Conservation (phyloP, 345 rosid genomes). For the Xanthoceras sorbifolium region DNA sequence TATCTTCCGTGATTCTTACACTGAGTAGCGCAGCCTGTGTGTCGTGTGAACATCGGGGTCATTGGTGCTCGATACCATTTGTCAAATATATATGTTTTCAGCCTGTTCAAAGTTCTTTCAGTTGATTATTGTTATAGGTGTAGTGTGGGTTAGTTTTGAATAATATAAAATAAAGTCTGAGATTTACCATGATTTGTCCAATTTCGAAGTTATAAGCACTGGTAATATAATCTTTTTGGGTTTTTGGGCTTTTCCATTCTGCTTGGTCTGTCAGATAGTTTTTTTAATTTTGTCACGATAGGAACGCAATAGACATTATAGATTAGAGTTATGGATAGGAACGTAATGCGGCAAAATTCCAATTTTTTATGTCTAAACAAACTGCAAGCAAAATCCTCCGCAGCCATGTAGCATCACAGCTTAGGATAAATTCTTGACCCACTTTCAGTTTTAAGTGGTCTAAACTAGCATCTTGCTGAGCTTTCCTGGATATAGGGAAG, state of each 20-base stretch:
- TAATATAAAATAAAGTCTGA: background rate
- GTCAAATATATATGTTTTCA: background rate
- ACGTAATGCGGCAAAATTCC: background rate
- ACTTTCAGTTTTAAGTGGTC: background rate
- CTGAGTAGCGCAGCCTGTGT: background rate
- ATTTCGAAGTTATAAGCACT: background rate
- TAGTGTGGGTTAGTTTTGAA: background rate
- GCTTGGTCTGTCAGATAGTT: background rate
- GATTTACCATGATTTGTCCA: background rate
- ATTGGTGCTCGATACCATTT: background rate
- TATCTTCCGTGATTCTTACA: background rate
- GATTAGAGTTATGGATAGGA: background rate
- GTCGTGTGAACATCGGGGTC: background rate
- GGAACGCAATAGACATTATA: background rate
- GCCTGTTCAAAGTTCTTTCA: constrained; percentile 5
- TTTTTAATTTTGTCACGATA: background rate
- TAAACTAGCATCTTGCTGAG: background rate
- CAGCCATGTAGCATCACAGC: background rate
- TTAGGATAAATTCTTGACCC: background rate
- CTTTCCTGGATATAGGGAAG: background rate
- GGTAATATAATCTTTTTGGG: background rate
- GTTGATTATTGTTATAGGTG: background rate
- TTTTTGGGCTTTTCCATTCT: background rate
- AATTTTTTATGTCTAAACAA: background rate
- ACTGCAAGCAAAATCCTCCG: background rate